These are phyloP conservation scores for Gnomoniopsis smithogilvyi DNA, from an alignment of 2,329 filamentous ascomycete genomes.

Conservation along the genomic window DNA sequence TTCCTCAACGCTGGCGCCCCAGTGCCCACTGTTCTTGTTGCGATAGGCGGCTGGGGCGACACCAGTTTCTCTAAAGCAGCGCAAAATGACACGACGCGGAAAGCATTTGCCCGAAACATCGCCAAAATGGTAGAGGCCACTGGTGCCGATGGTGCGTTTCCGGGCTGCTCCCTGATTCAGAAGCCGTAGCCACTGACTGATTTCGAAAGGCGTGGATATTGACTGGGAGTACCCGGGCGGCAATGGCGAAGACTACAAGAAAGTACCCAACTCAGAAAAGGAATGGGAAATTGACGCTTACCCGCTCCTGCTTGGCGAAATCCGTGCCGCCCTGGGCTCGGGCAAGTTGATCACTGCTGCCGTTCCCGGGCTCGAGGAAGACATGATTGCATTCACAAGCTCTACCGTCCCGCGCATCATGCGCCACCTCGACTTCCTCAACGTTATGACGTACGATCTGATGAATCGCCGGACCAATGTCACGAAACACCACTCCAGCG, in stretches of 20 bases:
- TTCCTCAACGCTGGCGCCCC: slow-evolving; percentile 55
- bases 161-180: slow-evolving; percentile 14
- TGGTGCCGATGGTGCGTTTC: slow-evolving; percentile 59
- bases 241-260: slow-evolving; percentile 67
- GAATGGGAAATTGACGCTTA: slow-evolving; percentile 58
- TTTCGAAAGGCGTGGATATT: slow-evolving; percentile 47
- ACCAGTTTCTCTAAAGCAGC: slow-evolving; percentile 59
- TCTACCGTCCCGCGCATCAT: slow-evolving; percentile 57
- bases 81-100: slow-evolving; percentile 45
- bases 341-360: slow-evolving; percentile 63
- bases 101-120: slow-evolving; percentile 62
- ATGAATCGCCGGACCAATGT: slow-evolving; percentile 68
- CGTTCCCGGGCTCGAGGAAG: slow-evolving; percentile 57
- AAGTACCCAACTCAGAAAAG: slow-evolving; percentile 56
- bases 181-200: background rate
- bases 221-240: slow-evolving; percentile 65
- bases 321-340: slow-evolving; percentile 55
- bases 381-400: slow-evolving; percentile 66
- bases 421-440: slow-evolving; percentile 61
- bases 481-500: slow-evolving; percentile 63
- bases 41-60: slow-evolving; percentile 75
- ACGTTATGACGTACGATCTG: slow-evolving; percentile 56
- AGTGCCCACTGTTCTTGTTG: slow-evolving; percentile 65
- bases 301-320: slow-evolving; percentile 55
- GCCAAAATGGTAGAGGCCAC: slow-evolving; percentile 58